Percentiles rank a stretch among this genome's conserved stretches.
phyloP scores from a whole-genome alignment of 768 basidiomycete species.

The Collybiopsis luxurians region DNA sequence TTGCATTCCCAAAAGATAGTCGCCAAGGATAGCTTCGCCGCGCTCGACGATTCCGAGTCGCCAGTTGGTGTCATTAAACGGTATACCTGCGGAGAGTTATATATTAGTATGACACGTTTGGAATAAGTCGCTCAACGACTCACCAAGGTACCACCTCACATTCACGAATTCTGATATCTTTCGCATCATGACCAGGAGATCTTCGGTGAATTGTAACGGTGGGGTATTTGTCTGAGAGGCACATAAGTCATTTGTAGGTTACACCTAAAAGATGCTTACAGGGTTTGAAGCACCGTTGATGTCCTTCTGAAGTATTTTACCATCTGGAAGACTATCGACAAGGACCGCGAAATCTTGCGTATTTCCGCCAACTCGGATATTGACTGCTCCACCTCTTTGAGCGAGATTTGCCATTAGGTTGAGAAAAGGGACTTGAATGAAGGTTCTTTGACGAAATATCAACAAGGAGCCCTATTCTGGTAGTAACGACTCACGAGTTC shows the following conservation, averaged over 20 bases:
- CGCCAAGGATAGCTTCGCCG: slow-evolving; percentile 66
- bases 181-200: slow-evolving; percentile 63
- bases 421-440: slow-evolving; percentile 63
- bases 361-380: slow-evolving; percentile 78
- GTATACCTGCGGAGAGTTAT: slow-evolving; percentile 32
- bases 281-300: slow-evolving; percentile 31
- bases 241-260: neutral
- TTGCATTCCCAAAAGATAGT: slow-evolving; percentile 65
- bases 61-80: slow-evolving; percentile 68
- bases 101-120: neutral
- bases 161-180: slow-evolving; percentile 62
- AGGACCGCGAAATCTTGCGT: slow-evolving; percentile 67
- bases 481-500: slow-evolving; percentile 38
- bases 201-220: slow-evolving; percentile 58
- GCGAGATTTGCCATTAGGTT: slow-evolving; percentile 71
- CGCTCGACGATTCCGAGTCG: slow-evolving; percentile 55
- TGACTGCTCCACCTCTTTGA: slow-evolving; percentile 56
- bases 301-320: slow-evolving; percentile 50
- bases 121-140: neutral
- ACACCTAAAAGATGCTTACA: slow-evolving; percentile 20
- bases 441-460: slow-evolving; percentile 31
- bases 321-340: slow-evolving; percentile 47
- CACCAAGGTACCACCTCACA: slow-evolving; percentile 46
- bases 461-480: slow-evolving; percentile 11
- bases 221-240: slow-evolving; percentile 58